Conservation (phyloP, 352 stramenopile species). For the Pythium insidiosum region DNA sequence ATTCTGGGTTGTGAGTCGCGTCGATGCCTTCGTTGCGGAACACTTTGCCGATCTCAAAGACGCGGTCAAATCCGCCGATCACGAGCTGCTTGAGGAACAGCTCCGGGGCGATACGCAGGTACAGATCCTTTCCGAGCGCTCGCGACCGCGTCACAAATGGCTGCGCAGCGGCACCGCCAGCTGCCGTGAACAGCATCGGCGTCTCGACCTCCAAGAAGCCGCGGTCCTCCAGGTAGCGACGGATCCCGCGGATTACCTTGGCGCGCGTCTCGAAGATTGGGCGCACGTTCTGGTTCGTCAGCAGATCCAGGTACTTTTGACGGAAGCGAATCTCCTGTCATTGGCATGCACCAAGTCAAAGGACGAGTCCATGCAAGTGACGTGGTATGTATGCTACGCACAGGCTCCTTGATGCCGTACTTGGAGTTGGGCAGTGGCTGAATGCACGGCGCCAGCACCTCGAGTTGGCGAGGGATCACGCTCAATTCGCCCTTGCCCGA, state of each 20-base stretch:
- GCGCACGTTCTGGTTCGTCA: constrained; percentile 92
- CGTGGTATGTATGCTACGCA: constrained; percentile 10
- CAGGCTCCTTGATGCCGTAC: constrained; percentile 92
- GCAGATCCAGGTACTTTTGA: constrained; percentile 98
- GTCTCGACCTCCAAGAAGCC: constrained; percentile 92
- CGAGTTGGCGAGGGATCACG: constrained; percentile 77
- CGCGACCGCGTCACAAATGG: constrained; percentile 98
- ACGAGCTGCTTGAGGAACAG: constrained; percentile 97
- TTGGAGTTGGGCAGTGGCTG: constrained; percentile 82
- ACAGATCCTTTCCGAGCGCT: constrained; percentile 94
- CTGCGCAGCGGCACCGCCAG: constrained; percentile 94
- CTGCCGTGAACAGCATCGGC: constrained; percentile 98
- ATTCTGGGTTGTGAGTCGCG: constrained; percentile 98
- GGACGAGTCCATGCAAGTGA: not conserved
- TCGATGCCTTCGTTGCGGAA: constrained; percentile 98
- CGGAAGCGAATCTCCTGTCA: constrained; percentile 96
- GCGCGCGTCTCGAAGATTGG: constrained; percentile 92
- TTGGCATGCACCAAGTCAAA: constrained; percentile 35
- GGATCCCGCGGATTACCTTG: constrained; percentile 64
- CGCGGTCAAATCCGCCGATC: constrained; percentile 95
- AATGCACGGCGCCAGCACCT: constrained; percentile 94
- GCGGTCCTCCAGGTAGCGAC: constrained; percentile 60
- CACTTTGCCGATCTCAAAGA: constrained; percentile 98
- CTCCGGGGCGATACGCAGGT: constrained; percentile 95
- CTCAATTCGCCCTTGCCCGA: constrained; percentile 81